These are phyloP conservation scores for Apiospora koreana DNA, from an alignment of 2,329 filamentous ascomycete species.

Conservation along the genomic window DNA sequence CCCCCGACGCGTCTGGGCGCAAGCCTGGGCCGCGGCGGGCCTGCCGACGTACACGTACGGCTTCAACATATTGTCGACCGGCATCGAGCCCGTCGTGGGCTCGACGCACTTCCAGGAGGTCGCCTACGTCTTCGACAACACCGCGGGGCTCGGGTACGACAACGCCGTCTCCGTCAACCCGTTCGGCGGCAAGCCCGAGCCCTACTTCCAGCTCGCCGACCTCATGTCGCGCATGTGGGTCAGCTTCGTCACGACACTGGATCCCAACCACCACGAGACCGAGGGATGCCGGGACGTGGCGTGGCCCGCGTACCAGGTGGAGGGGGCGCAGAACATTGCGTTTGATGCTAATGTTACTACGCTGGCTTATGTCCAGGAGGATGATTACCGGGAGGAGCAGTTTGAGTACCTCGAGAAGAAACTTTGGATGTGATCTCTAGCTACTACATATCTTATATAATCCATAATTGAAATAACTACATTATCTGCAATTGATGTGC, in stretches of 20 bases:
- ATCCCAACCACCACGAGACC: conserved; percentile 39
- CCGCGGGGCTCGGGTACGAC: conserved; percentile 46
- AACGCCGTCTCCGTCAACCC: conserved; percentile 30
- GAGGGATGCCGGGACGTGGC: neutral
- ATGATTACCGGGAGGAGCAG: conserved; percentile 15
- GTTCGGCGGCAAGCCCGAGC: conserved; percentile 40
- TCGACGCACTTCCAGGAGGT: conserved; percentile 48
- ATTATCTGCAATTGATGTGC: too few relatives aligned
- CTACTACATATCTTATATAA: neutral
- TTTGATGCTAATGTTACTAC: conserved; percentile 22
- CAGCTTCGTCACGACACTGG: conserved; percentile 45
- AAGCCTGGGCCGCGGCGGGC: conserved; percentile 49
- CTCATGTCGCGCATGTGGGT: conserved; percentile 54
- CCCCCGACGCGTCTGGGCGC: conserved; percentile 52
- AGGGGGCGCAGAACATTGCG: conserved; percentile 19
- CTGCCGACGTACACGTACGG: conserved; percentile 51
- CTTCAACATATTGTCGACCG: conserved; percentile 36
- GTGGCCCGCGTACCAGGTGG: conserved; percentile 13
- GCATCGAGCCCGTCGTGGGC: conserved; percentile 23
- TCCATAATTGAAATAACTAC: neutral
- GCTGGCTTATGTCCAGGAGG: conserved; percentile 19
- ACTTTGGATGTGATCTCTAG: conserved; percentile 5
- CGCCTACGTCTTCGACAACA: conserved; percentile 55
- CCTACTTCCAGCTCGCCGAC: conserved; percentile 42
- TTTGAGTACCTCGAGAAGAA: conserved; percentile 13